Conservation (phyloP, 1,284 basidiomycete species). For the Trametes hirsuta region DNA sequence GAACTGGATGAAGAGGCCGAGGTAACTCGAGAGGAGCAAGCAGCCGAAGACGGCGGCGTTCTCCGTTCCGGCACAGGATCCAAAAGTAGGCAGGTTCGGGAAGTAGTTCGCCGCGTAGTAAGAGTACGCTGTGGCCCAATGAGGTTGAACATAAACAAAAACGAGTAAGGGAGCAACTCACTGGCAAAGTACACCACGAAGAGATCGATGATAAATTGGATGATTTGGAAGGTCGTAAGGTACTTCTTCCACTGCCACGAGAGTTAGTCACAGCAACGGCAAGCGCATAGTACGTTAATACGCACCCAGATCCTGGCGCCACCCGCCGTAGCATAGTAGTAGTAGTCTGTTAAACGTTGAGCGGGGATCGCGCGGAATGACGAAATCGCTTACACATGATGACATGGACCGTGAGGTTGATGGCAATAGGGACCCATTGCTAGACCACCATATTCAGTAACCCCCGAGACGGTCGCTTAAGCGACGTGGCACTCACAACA, state of each 20-base stretch:
- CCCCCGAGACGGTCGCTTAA: conserved; percentile 4
- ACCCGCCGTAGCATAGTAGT: conserved; percentile 96
- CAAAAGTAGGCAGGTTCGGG: conserved; percentile 65
- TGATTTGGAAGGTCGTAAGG: conserved; percentile 94
- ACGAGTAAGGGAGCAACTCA: conserved; percentile 32
- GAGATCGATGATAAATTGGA: conserved; percentile 92
- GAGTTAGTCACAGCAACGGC: not conserved
- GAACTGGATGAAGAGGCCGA: conserved; percentile 91
- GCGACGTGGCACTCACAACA: conserved; percentile 58
- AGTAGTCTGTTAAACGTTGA: conserved; percentile 73
- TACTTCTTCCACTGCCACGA: conserved; percentile 90
- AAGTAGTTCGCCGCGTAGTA: conserved; percentile 77
- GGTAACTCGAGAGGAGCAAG: conserved; percentile 85
- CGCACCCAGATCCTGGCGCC: conserved; percentile 94
- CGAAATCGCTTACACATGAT: conserved; percentile 85
- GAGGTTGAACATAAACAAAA: too few relatives aligned
- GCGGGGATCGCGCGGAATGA: not conserved
- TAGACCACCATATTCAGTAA: conserved; percentile 36
- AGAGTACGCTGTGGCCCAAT: conserved; percentile 66
- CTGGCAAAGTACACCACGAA: conserved; percentile 92
- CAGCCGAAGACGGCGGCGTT: conserved; percentile 90
- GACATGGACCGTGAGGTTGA: conserved; percentile 96
- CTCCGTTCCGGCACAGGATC: conserved; percentile 89
- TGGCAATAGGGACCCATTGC: conserved; percentile 96
- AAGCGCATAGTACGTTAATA: not conserved